phyloP scores from a whole-genome alignment of 192 early-diverging fungal genomes.

The Chytriomyces hyalinus region DNA sequence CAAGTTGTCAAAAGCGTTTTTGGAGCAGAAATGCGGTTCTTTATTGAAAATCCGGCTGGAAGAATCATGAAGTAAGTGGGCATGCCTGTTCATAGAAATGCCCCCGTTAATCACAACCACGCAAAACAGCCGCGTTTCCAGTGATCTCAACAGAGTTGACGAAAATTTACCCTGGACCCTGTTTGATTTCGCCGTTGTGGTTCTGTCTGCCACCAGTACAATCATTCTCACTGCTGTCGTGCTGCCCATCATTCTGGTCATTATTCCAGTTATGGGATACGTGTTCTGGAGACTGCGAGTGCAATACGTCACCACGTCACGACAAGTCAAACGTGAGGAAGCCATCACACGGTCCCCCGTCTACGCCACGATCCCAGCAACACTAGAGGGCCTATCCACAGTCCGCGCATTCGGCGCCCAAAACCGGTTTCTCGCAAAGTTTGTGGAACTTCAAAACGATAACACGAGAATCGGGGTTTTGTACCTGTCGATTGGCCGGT shows the following conservation, averaged over 20 bases:
- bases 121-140: constrained; percentile 42
- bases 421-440: constrained; percentile 58
- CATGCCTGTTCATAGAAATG: constrained; percentile 25
- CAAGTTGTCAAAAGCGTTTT: constrained; percentile 56
- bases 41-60: constrained; percentile 67
- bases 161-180: constrained; percentile 55
- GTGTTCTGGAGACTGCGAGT: constrained; percentile 58
- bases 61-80: constrained; percentile 58
- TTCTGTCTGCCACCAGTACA: constrained; percentile 66
- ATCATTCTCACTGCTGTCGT: constrained; percentile 63
- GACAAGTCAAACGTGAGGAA: constrained; percentile 74
- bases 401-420: constrained; percentile 71
- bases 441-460: constrained; percentile 63
- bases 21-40: constrained; percentile 61
- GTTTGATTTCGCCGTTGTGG: constrained; percentile 64
- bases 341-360: constrained; percentile 71
- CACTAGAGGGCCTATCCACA: constrained; percentile 70
- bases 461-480: constrained; percentile 63
- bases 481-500: constrained; percentile 40
- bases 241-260: constrained; percentile 64
- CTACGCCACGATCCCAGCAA: constrained; percentile 63
- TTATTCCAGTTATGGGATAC: constrained; percentile 53
- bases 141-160: constrained; percentile 70
- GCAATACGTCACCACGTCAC: constrained; percentile 60
- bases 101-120: background rate